Base-by-base conservation (phyloP, 2,329 filamentous ascomycete species). In the Aspergillus neoniger region DNA sequence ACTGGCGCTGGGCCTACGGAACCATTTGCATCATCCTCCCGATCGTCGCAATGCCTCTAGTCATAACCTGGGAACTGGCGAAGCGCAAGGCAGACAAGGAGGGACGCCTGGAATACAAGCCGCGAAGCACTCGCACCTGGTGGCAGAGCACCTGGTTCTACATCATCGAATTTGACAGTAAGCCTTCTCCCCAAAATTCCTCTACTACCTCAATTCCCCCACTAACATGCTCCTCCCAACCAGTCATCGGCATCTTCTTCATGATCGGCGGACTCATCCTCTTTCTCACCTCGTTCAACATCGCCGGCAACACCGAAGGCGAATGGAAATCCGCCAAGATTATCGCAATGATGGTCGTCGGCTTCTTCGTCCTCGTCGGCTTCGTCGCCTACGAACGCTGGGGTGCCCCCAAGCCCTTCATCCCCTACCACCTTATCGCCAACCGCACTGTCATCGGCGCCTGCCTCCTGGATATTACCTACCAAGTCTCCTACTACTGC, bases 1-100 rank as follows among this genome's bases (percentile, higher is more conserved):
- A 80, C 50, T 88, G 82, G 80, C 80, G 84, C 21, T 89, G 86
- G 86, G 85, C 79, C 0, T 88, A 84, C 65, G 87, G 85, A 23
- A 75, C 78, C 39, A 88, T 87, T 66, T 77, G 82, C 53, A 85
- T 90, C 64, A 77, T 89, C 59, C 79, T 83, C 0, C 86, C 86
- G 0, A 68, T 81, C 54, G 77, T 86, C 47, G 80, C 80, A 2
- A 38, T 83, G 6, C 87, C 87, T 0, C 75, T 89, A 9, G 81
- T 83, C 52, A 63, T 74, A 12, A 70, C 87, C n/a, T 80, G 87
- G 65, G 74, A 80, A 58, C 72, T 76, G 65, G 85, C 86, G 68
- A 79, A 85, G 55, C 74, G 72, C 55, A 86, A 86, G 68, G 87
- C 87, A 2, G 75, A 78, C 62, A 80, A 79, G 55, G 69, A 76